Conservation (phyloP, 23 red algal genomes). For the Gracilaria caudata region DNA sequence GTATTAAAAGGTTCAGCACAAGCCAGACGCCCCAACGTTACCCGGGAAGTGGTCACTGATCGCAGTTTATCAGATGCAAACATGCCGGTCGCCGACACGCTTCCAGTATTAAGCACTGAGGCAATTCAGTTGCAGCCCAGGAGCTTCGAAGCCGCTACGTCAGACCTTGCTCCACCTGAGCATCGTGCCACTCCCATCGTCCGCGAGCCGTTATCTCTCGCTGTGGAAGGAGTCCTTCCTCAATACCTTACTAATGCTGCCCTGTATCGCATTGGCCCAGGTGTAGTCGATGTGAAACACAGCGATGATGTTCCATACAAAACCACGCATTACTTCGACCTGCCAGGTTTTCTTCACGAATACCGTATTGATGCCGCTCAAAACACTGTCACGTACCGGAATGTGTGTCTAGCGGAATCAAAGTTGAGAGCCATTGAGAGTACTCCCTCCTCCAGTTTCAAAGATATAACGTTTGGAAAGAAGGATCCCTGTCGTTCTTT, state of each 20-base stretch:
- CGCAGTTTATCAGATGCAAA: neutral
- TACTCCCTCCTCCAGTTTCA: neutral
- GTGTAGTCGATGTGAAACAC: slow-evolving; percentile 35
- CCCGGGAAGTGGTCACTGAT: too few relatives aligned
- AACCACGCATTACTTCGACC: slow-evolving; percentile 62
- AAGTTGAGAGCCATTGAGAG: slow-evolving; percentile 1
- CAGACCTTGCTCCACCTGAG: neutral
- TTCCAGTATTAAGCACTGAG: neutral
- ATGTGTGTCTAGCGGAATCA: slow-evolving; percentile 8
- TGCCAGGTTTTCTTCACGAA: slow-evolving; percentile 34
- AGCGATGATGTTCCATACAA: slow-evolving; percentile 3
- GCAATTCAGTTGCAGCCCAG: neutral
- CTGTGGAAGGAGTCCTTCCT: slow-evolving; percentile 41
- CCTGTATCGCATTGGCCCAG: slow-evolving; percentile 58
- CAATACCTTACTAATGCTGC: slow-evolving; percentile 20
- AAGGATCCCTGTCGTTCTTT: slow-evolving; percentile 45
- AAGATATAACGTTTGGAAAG: slow-evolving; percentile 9
- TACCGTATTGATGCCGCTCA: slow-evolving; percentile 14
- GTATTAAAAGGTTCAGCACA: too few relatives aligned
- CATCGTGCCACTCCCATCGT: neutral
- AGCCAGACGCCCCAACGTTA: too few relatives aligned
- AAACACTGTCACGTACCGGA: slow-evolving; percentile 44
- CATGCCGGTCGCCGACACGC: neutral
- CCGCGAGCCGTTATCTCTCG: slow-evolving; percentile 21
- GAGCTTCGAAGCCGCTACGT: neutral